Base-by-base conservation (phyloP, 257 asterid genomes). In the Rubia yunnanensis region DNA sequence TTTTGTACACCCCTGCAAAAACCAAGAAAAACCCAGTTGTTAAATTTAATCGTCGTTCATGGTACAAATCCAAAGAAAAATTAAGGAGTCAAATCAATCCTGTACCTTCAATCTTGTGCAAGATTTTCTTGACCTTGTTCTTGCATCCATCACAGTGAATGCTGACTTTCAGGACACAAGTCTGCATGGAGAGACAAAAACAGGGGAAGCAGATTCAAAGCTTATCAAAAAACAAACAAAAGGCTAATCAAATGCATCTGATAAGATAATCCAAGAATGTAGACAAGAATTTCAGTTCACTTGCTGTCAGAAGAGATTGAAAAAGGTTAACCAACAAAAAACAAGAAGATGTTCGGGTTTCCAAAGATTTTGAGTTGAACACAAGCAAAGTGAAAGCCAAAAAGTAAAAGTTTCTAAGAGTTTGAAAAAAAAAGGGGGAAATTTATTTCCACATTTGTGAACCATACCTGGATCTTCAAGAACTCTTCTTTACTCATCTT, bases 121-220 rank as follows among this genome's bases (percentile, higher is more conserved):
- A 72, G 82, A 86, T 91, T 78, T 91, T 91, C 88, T 91, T 91
- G 55, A 91, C 98, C 76, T 86, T 86, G 4, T 82, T 84, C 79
- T 86, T 92, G 78, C 98, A 92, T 0, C 96, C 98, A 74, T 92
- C 98, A 73, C 98, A 88, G 87, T 92, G 98, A 67, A 92, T 88
- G 76, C 87, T 85, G 84, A 92, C 96, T 73, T 88, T 92, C 35
- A 92, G 95, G 18, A 81, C 96, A 82, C 96, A 92, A 68, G 95
- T 92, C 98, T 91, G 95, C 82, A 77, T 36, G 82, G 48, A 80
- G 85, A 85, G 81, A 87, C 86, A 82, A 80, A 84, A 65, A 81
- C 58, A 74, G 62, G 32, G 36, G 4, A 56, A 57, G 71, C 78
- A 77, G 34, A 78, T 1, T 63, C 41, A 64, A 65, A 82, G 74